Conservation (phyloP, 352 stramenopile genomes). For the Phytopythium vexans region DNA sequence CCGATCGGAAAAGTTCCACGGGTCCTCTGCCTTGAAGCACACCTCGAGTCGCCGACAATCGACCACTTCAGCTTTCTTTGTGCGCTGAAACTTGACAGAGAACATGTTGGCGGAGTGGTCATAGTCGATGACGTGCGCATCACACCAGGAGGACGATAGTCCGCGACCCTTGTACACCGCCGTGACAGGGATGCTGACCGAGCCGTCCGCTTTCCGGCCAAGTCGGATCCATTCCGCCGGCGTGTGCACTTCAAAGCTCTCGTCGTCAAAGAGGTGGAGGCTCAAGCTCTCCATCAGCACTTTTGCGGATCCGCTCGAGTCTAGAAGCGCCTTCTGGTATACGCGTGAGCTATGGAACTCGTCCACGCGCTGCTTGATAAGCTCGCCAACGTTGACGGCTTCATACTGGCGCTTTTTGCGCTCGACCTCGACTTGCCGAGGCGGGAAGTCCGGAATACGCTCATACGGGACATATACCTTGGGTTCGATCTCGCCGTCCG, state of each 20-base stretch:
- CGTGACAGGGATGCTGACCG: slow-evolving; percentile 65
- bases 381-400: slow-evolving; percentile 31
- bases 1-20: slow-evolving; percentile 69
- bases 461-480: slow-evolving; percentile 75
- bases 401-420: slow-evolving; percentile 62
- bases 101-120: slow-evolving; percentile 38
- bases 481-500: slow-evolving; percentile 60
- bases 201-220: slow-evolving; percentile 40
- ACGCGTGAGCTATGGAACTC: slow-evolving; percentile 30
- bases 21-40: slow-evolving; percentile 83
- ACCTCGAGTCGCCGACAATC: slow-evolving; percentile 59
- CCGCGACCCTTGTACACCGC: slow-evolving; percentile 65
- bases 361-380: slow-evolving; percentile 46
- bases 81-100: slow-evolving; percentile 59
- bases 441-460: slow-evolving; percentile 42
- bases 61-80: slow-evolving; percentile 52
- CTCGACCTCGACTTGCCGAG: slow-evolving; percentile 68
- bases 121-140: slow-evolving; percentile 60
- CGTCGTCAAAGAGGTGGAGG: slow-evolving; percentile 77
- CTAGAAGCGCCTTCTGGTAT: slow-evolving; percentile 36
- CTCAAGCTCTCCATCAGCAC: slow-evolving; percentile 55
- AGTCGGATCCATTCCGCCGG: slow-evolving; percentile 63
- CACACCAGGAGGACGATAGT: slow-evolving; percentile 57
- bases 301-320: slow-evolving; percentile 49
- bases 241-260: slow-evolving; percentile 71